Base-by-base conservation (phyloP, 2,329 filamentous ascomycete species). In the Tothia fuscella region DNA sequence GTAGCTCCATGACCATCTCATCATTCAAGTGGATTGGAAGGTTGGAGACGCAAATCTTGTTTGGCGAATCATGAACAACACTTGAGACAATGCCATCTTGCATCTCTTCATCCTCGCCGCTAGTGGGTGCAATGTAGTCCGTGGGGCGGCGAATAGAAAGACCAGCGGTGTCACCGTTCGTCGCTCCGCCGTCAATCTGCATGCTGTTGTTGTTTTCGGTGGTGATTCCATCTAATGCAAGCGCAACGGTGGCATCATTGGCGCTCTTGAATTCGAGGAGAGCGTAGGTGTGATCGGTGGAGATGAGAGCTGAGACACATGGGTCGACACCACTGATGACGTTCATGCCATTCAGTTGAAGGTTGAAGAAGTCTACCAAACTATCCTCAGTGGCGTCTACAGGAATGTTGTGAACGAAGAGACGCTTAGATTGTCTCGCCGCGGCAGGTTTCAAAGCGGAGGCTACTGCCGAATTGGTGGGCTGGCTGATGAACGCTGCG, bases 301-400 rank as follows among this genome's bases (percentile, higher is more conserved):
- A 82, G 43, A 96, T 70, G 52, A 94, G 84, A 28, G 82, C 85
- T 6, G 81, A 79, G 40, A 85, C 70, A 57, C 91, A 96, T 26
- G 89, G 88, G 53, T 96, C 88, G 35, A 75, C 73, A 49, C 76
- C 79, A 49, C 86, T 79, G 40, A 93, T 77, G 26, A 95, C 82
- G 53, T 98, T 99, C 35, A 98, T 68, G n/a, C 88, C 87, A 53
- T 98, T 96, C 39, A 99, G 74, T 59, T 96, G 88, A 19, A 94
- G 70, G 56, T 98, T 98, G 72, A 98, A 95, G 65, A 95, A 98
- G 17, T 78, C 72, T 46, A 81, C 66, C 30, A 98, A 59, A 47
- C 65, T 67, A 41, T 94, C 88, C 46, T 93, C 85, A 12, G 76
- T 83, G n/a, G 74, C 72, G 19, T 68, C 72, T 2, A 72, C 54